phyloP scores from a whole-genome alignment of 352 stramenopile genomes.

The Globisporangium recalcitrans region DNA sequence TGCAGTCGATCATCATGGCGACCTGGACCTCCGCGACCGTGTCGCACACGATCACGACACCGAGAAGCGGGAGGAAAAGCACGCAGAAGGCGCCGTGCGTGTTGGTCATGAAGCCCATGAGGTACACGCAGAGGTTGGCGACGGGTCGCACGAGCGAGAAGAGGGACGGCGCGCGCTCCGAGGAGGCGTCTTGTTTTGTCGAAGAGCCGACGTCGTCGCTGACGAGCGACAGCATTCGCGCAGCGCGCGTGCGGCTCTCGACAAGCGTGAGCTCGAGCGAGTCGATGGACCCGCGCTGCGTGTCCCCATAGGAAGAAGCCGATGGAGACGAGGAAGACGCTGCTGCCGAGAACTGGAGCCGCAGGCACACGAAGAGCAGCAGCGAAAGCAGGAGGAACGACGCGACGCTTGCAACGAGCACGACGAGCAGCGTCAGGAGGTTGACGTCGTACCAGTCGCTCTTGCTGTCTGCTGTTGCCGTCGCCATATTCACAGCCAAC shows the following conservation, averaged over 20 bases:
- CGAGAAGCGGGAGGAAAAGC: slow-evolving; percentile 28
- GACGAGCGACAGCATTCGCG: slow-evolving; percentile 39
- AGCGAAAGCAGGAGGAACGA: slow-evolving; percentile 35
- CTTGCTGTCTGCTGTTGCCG: not conserved
- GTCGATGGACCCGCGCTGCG: slow-evolving; percentile 22
- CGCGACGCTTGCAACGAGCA: slow-evolving; percentile 31
- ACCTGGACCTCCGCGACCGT: slow-evolving; percentile 49
- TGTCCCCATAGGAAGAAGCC: not conserved
- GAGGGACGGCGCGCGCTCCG: slow-evolving; percentile 25
- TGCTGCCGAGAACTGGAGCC: slow-evolving; percentile 20
- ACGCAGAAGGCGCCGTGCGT: slow-evolving; percentile 55
- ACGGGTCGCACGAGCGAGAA: slow-evolving; percentile 45
- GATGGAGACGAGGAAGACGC: not conserved
- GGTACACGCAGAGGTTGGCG: slow-evolving; percentile 37
- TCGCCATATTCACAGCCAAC: not conserved
- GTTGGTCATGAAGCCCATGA: slow-evolving; percentile 70
- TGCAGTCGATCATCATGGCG: slow-evolving; percentile 50
- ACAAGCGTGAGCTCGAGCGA: slow-evolving; percentile 51
- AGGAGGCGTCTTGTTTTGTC: not conserved
- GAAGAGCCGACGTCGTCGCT: slow-evolving; percentile 14
- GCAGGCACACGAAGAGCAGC: slow-evolving; percentile 25
- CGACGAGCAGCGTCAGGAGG: slow-evolving; percentile 27
- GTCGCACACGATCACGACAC: slow-evolving; percentile 40
- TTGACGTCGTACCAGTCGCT: slow-evolving; percentile 49
- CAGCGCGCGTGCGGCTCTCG: slow-evolving; percentile 47